Base-by-base conservation (phyloP, 2,329 filamentous ascomycete species). In the Neobulgaria alba region DNA sequence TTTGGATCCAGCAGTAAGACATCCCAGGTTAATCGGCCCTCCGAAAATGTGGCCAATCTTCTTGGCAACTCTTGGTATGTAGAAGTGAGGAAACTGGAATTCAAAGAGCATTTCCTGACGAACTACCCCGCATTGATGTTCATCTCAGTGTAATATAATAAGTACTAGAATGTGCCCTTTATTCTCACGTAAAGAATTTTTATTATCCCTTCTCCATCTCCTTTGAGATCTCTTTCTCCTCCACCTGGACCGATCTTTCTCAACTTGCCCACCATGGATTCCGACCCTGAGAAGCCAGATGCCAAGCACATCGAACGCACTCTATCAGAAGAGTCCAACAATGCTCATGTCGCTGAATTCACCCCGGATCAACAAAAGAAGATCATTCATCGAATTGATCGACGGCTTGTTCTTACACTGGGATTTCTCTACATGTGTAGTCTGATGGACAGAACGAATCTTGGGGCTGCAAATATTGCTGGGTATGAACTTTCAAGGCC, bases 361-460 rank as follows among this genome's bases (percentile, higher is more conserved):
- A 70, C 74, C 1, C 68, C 68, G 0, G 61, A 67, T 14, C 79
- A 90, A 62, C 74, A 83, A 63, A 75, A 67, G 57, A 71, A 64
- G 31, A 85, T 92, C 54, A 76, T 88, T 31, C 69, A 72, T 41
- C 75, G 77, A 10, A 68, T 92, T 51, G 86, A 93, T 61, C 65
- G 68, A 20, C 75, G 79, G 2, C 65, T 84, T 3, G 73, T 83
- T 30, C 57, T 71, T 3, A 78, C 72, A 1, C 73, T 77, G 3
- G 79, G 79, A 15, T 57, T 71, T 49, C 72, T 87, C 64, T 89
- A 89, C 61, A 85, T 82, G 57, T 69, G 85, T 52, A 82, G 75
- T 49, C 64, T 90, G 44, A 85, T 90, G 77, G 85, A 92, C 57
- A 70, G 85, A 21, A 86, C 82, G 2, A 90, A 90, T 60, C 63